Percentiles rank a stretch among this genome's conserved stretches.
Conservation (phyloP, 345 rosid genomes). For the Eucalyptus tenuipes region DNA sequence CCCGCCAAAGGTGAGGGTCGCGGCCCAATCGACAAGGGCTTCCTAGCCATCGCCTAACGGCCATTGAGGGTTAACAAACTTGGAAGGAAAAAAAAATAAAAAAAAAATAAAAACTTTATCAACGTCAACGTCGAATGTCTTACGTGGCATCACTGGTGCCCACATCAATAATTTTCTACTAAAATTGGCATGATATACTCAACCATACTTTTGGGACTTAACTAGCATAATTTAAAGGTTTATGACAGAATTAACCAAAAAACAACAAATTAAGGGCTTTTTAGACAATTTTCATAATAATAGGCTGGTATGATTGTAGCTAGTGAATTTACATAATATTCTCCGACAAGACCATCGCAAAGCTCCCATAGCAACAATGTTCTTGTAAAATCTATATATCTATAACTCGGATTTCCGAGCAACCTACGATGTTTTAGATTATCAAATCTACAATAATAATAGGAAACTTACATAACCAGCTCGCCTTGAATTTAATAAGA, state of each 20-base stretch:
- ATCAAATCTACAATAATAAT: neutral
- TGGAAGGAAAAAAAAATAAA: neutral
- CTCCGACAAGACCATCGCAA: neutral
- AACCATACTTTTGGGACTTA: neutral
- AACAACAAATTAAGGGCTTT: rapidly evolving
- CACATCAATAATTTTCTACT: too few species aligned
- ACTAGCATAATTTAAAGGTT: too few species aligned
- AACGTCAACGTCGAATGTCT: rapidly evolving
- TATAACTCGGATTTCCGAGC: neutral
- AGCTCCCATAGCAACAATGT: neutral
- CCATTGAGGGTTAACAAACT: neutral
- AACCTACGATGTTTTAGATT: neutral
- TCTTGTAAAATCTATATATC: neutral
- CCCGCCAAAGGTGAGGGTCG: rapidly evolving
- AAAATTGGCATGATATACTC: too few species aligned
- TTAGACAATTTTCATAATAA: neutral
- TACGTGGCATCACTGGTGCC: rapidly evolving
- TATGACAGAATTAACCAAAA: rapidly evolving
- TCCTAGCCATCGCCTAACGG: rapidly evolving
- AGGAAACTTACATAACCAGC: neutral
- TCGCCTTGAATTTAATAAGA: neutral
- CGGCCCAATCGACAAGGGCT: neutral
- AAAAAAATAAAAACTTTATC: rapidly evolving
- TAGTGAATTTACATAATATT: neutral
- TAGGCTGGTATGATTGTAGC: neutral